phyloP scores from a whole-genome alignment of 257 asterid genomes.

The Petrea volubilis region DNA sequence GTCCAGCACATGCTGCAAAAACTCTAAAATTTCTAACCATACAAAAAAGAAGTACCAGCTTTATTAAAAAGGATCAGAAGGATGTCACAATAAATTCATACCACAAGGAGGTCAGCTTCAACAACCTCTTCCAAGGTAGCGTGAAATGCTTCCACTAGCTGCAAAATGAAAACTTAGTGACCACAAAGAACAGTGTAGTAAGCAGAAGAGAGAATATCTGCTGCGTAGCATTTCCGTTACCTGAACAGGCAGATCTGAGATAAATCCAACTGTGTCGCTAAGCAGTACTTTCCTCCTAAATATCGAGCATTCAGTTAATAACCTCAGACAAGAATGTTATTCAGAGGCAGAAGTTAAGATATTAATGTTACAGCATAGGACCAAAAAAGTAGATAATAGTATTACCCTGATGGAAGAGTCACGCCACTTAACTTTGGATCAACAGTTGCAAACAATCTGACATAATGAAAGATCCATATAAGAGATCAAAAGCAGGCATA shows the following conservation, averaged over 20 bases:
- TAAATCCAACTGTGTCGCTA: slow-evolving; percentile 96
- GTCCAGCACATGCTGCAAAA: slow-evolving; percentile 92
- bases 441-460: slow-evolving; percentile 96
- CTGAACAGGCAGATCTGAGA: slow-evolving; percentile 96
- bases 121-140: slow-evolving; percentile 97
- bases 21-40: neutral
- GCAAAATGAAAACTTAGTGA: slow-evolving; percentile 27
- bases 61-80: neutral
- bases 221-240: slow-evolving; percentile 35
- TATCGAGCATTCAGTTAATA: slow-evolving; percentile 24
- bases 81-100: slow-evolving; percentile 32
- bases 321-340: slow-evolving; percentile 1
- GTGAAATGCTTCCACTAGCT: slow-evolving; percentile 97
- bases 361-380: neutral
- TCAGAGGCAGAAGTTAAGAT: slow-evolving; percentile 19
- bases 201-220: slow-evolving; percentile 15
- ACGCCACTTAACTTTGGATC: slow-evolving; percentile 91
- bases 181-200: slow-evolving; percentile 17
- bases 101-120: slow-evolving; percentile 98
- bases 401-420: slow-evolving; percentile 90
- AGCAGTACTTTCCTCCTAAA: slow-evolving; percentile 89
- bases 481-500: slow-evolving; percentile 22
- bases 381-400: slow-evolving; percentile 4
- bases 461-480: slow-evolving; percentile 23
- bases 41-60: neutral